phyloP scores from a whole-genome alignment of 148 eudicot genomes.

The Cornus controversa region DNA sequence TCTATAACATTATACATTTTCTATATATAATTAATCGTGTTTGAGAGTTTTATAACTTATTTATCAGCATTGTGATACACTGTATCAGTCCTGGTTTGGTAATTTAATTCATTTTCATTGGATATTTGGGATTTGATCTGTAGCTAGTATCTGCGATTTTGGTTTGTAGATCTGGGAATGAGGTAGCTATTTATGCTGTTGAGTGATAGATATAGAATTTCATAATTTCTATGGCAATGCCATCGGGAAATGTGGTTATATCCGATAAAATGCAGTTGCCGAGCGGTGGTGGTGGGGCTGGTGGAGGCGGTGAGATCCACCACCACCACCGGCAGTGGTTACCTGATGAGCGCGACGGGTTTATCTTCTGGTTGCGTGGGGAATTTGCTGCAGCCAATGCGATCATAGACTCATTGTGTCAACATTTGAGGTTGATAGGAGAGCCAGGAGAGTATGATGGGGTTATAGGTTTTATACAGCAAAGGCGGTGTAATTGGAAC shows the following conservation, averaged over 20 bases:
- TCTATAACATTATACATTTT: not conserved
- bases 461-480: constrained; percentile 46
- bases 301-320: constrained; percentile 13
- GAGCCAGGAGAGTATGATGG: constrained; percentile 54
- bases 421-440: constrained; percentile 39
- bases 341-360: constrained; percentile 45
- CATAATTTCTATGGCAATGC: constrained; percentile 20
- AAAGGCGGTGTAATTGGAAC: constrained; percentile 61
- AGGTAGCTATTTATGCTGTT: not conserved
- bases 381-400: constrained; percentile 69
- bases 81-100: not conserved
- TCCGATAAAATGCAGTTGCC: constrained; percentile 33
- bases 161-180: constrained; percentile 14
- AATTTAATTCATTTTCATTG: not conserved
- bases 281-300: not conserved
- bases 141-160: not conserved
- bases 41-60: not conserved
- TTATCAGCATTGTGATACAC: not conserved
- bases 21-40: not conserved
- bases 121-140: not conserved
- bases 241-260: constrained; percentile 24
- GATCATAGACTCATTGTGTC: constrained; percentile 55
- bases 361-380: constrained; percentile 48
- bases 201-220: not conserved
- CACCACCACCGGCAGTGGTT: constrained; percentile 26